Evolutionary conservation across 306 rosid species (phyloP).

Genomic region (Sesbania bispinosa): DNA sequence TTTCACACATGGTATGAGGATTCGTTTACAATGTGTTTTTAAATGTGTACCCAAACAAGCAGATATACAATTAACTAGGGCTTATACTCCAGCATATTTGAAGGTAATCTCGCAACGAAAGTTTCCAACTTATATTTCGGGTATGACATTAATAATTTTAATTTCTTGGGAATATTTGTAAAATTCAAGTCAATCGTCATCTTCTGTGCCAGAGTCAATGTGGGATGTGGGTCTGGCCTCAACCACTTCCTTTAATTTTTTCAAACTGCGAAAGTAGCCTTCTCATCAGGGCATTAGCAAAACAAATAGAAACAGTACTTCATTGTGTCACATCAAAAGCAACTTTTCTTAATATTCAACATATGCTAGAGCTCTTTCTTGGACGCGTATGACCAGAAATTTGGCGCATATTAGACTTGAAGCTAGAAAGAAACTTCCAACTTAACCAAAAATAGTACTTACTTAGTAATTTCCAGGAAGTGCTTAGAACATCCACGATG

Average conservation of each 20-base stretch:
- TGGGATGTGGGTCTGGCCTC: not conserved
- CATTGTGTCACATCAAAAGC: not conserved
- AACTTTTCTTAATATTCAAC: not conserved
- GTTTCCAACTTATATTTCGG: no score
- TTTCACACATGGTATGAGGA: no score
- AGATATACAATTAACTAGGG: no score
- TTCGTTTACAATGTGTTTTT: no score
- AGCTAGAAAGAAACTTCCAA: not conserved
- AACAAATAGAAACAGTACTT: no score
- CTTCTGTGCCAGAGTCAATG: not conserved
- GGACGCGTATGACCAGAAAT: not conserved
- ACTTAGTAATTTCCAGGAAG: not conserved
- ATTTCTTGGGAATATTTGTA: not conserved
- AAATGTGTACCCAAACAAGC: no score
- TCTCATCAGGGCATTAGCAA: not conserved
- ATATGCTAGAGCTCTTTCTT: not conserved
- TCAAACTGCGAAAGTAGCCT: constrained; percentile 5
- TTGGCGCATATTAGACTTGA: not conserved
- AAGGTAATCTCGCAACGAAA: no score
- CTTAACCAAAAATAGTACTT: not conserved
- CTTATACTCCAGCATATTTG: no score
- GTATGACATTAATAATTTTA: not conserved
- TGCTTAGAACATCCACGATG: no score
- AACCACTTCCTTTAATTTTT: not conserved
- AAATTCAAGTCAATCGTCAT: not conserved